Evolutionary conservation across 1,284 basidiomycete genomes (phyloP), one percentile per base, ranked within the genome.

Genomic region (Amylostereum areolatum): DNA sequence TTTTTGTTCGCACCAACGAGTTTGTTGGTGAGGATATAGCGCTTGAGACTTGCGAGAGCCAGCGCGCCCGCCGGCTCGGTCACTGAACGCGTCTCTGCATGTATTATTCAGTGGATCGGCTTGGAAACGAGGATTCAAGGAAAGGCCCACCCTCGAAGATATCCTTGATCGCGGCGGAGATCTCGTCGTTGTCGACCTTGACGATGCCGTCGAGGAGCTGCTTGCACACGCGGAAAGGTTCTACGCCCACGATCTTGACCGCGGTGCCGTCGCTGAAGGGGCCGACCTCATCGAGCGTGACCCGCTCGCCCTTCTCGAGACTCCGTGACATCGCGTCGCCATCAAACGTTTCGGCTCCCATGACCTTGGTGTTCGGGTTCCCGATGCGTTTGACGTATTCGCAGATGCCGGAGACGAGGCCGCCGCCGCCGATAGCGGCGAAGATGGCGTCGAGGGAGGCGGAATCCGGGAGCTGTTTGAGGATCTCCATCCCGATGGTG

Each of bases 201-300:
- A 95, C 83, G 32, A 99, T 72, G 7, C 81, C 87, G 60, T 98
- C 93, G n/a, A 97, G 68, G 24, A 92, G 72, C 46, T 88, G 74
- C 62, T 88, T 75, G 69, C 95, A 98, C 54, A 99, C 80, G 53
- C 97, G 80, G 72, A 97, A 97, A 2, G 92, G 87, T 64, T 99
- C 97, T 65, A 88, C 89, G 8, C 97, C 97, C 1, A 99, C 94
- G 43, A 96, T 80, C 63, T 91, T 87, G n/a, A 99, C 97, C 1
- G 97, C 97, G 1, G 97, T 99, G n/a, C 97, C 97, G 65, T 99
- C 97, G 52, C 89, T 89, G 66, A 99, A 99, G 2, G 95, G 89
- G 4, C 97, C 97, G 1, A 97, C 95, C 63, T 99, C 97, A 29
- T 78, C 68, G 50, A 99, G 71, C 8, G 85, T 84, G 0, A 97